Percentiles rank a stretch among this genome's conserved stretches.
Conservation (phyloP, 352 stramenopile species). For the Globisporangium polare region DNA sequence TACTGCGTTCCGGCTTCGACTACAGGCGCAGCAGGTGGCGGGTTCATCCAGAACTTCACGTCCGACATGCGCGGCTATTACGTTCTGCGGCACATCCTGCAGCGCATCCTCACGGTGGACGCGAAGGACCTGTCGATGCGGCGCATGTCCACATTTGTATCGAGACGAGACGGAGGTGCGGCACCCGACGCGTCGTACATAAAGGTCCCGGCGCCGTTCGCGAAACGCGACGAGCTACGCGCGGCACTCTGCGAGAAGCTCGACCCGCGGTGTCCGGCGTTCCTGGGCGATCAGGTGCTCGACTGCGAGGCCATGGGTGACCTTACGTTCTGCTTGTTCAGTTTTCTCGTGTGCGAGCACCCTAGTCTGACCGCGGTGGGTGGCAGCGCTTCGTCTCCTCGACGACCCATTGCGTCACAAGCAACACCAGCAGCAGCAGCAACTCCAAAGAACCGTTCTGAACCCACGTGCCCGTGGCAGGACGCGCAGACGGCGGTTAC, state of each 20-base stretch:
- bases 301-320: slow-evolving; percentile 37
- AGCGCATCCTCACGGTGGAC: slow-evolving; percentile 27
- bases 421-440: not conserved
- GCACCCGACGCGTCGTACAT: not conserved
- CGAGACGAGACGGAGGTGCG: not conserved
- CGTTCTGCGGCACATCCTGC: slow-evolving; percentile 47
- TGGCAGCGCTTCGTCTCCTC: not conserved
- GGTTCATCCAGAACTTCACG: slow-evolving; percentile 69
- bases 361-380: slow-evolving; percentile 22
- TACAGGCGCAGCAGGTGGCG: not conserved
- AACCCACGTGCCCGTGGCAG: slow-evolving; percentile 37
- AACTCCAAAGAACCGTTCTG: not conserved
- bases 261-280: slow-evolving; percentile 33
- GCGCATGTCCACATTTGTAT: slow-evolving; percentile 17
- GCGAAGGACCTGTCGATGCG: not conserved
- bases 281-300: slow-evolving; percentile 35
- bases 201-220: slow-evolving; percentile 20
- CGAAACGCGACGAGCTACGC: slow-evolving; percentile 37
- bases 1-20: slow-evolving; percentile 16
- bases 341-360: slow-evolving; percentile 58
- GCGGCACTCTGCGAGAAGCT: slow-evolving; percentile 32
- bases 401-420: not conserved
- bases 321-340: slow-evolving; percentile 54
- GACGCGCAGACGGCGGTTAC: slow-evolving; percentile 47
- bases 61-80: slow-evolving; percentile 63